A percentile compares a stretch with the other conserved stretches of the same genome.
phyloP scores from a whole-genome alignment of 108 stramenopile species.

The Parmales sp. region DNA sequence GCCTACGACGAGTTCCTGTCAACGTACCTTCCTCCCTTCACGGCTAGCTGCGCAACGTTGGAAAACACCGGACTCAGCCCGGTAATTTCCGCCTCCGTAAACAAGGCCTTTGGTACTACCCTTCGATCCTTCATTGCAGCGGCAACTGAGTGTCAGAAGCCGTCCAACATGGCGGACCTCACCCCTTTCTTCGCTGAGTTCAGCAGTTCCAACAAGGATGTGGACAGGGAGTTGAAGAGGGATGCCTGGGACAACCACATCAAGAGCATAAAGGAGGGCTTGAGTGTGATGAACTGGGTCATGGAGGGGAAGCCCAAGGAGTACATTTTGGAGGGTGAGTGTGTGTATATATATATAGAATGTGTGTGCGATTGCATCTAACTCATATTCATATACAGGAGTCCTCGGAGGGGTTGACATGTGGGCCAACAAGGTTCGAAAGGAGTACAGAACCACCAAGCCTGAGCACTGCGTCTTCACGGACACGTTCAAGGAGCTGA shows the following conservation, averaged over 20 bases:
- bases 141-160: not conserved
- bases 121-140: not conserved
- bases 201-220: not conserved
- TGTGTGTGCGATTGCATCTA: not conserved
- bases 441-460: constrained; percentile 76
- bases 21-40: not conserved
- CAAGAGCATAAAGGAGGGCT: not conserved
- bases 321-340: too few species aligned
- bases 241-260: not conserved
- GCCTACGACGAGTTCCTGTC: not conserved
- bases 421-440: constrained; percentile 90
- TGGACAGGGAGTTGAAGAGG: not conserved
- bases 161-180: not conserved
- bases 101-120: not conserved
- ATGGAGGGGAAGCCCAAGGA: not conserved
- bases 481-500: constrained; percentile 68
- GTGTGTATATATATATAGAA: too few species aligned
- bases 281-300: not conserved
- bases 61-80: not conserved
- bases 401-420: constrained; percentile 73
- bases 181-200: not conserved
- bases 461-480: constrained; percentile 75
- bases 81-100: not conserved
- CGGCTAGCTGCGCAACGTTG: not conserved
- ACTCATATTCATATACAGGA: not conserved